A percentile compares a stretch with the other conserved stretches of the same genome.
Conservation (phyloP, 345 rosid genomes). For the Salix dunnii region DNA sequence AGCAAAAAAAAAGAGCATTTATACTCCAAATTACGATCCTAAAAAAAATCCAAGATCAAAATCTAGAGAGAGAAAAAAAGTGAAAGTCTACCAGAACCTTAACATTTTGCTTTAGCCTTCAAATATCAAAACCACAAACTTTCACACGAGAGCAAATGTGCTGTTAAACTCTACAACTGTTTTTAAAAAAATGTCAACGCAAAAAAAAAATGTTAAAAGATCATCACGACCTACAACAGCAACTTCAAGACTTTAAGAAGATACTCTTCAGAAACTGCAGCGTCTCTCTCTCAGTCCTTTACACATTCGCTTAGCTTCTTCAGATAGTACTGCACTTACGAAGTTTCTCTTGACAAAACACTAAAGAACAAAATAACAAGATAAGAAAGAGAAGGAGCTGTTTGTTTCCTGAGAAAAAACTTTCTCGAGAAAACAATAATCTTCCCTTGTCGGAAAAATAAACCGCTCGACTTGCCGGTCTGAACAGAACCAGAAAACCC, state of each 20-base stretch:
- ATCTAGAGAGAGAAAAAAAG: background rate
- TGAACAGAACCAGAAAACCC: conserved; percentile 18
- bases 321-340: conserved; percentile 16
- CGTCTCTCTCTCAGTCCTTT: conserved; percentile 17
- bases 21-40: background rate
- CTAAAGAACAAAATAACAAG: background rate
- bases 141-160: background rate
- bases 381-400: background rate
- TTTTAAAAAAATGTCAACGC: background rate
- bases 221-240: conserved; percentile 48
- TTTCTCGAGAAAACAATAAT: conserved; percentile 17
- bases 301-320: conserved; percentile 31
- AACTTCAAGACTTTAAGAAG: conserved; percentile 13
- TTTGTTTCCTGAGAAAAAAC: conserved; percentile 24
- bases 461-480: conserved; percentile 13
- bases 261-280: conserved; percentile 17
- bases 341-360: conserved; percentile 9
- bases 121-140: conserved; percentile 9
- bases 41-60: background rate
- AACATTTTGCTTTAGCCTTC: background rate
- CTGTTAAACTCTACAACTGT: background rate
- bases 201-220: conserved; percentile 13
- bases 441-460: conserved; percentile 1
- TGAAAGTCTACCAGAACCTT: background rate
- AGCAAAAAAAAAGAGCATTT: background rate